Evolutionary conservation across 148 eudicot species (phyloP), one percentile per base, ranked within the genome.

Genomic region (Cornus suecica): DNA sequence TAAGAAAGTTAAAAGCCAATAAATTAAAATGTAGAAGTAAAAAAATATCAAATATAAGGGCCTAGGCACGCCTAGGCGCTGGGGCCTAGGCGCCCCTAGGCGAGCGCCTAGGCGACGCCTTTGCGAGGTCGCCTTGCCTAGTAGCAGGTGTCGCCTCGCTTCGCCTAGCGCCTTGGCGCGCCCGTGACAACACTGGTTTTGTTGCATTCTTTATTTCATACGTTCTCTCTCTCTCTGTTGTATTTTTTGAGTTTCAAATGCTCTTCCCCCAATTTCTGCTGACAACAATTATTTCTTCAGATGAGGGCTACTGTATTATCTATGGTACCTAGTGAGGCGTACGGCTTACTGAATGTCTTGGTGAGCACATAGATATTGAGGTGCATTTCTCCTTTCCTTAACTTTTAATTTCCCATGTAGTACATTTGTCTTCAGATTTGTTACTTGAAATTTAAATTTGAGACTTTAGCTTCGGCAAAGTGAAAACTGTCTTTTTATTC

Each of bases 341-440:
- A 70, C 79, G 83, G 81, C 80, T 79, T 82, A 66, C 79, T 95
- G 45, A 89, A 80, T 70, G 68, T 70, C 69, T 86, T 95, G 84
- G 75, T 91, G 62, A 74, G 88, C 69, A 73, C 77, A 82, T 95
- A 97, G 97, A 88, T 85, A 69, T 86, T 97, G 67, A 87, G 97
- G 99, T 92, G 54, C 23, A 86, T 81, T 81, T 48, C 48, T 77
- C 48, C 77, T 29, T 68, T 28, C 76, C 51, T 20, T 72, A 15
- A 20, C 34, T 62, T 76, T 69, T 48, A 41, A 9, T 70, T 34
- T 61, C 22, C 15, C 41, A 41, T 61, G 29, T 69, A 5, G 61
- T 27, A 29, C 41, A 22, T 76, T 37, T 37, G 28, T 22, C 52
- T 3, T 8, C 29, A 69, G 9, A n/a, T n/a, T n/a, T n/a, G n/a